These are phyloP conservation scores for Mycena maculata DNA, from an alignment of 768 basidiomycete genomes.

Conservation along the genomic window DNA sequence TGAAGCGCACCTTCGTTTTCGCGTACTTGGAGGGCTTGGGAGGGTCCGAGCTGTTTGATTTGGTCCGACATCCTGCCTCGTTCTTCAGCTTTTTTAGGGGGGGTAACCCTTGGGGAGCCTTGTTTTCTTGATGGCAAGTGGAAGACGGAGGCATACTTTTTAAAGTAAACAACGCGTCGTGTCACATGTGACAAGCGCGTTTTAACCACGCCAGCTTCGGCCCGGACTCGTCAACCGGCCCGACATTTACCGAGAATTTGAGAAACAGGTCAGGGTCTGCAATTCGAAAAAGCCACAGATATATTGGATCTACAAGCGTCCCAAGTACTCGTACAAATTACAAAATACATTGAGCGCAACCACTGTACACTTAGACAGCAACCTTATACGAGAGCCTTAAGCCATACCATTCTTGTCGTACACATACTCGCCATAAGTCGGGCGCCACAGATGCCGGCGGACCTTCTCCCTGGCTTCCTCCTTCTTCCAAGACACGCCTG, in stretches of 20 bases:
- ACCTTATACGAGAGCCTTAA: slow-evolving; percentile 32
- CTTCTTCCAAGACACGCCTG: slow-evolving; percentile 67
- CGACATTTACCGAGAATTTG: no score
- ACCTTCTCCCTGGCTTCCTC: slow-evolving; percentile 67
- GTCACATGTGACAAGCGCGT: no score
- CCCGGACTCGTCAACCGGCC: no score
- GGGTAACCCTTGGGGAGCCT: not conserved
- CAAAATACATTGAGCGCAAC: no score
- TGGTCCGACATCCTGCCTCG: not conserved
- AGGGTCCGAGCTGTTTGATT: not conserved
- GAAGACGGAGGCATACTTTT: slow-evolving; percentile 8
- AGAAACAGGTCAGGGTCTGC: no score
- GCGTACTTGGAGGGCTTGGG: slow-evolving; percentile 6
- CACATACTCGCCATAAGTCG: slow-evolving; percentile 72
- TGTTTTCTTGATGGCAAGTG: not conserved
- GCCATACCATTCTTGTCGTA: slow-evolving; percentile 68
- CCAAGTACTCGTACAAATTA: no score
- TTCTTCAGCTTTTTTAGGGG: slow-evolving; percentile 15
- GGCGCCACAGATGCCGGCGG: slow-evolving; percentile 67
- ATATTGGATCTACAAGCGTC: no score
- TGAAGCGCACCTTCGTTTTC: slow-evolving; percentile 20
- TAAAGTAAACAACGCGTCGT: no score
- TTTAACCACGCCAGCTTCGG: no score
- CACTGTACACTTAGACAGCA: not conserved
- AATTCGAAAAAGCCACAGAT: no score